A percentile compares a stretch with the other conserved stretches of the same genome.
Evolutionary conservation across 148 eudicot species (phyloP).

Genomic region (Rhododendron henanense): DNA sequence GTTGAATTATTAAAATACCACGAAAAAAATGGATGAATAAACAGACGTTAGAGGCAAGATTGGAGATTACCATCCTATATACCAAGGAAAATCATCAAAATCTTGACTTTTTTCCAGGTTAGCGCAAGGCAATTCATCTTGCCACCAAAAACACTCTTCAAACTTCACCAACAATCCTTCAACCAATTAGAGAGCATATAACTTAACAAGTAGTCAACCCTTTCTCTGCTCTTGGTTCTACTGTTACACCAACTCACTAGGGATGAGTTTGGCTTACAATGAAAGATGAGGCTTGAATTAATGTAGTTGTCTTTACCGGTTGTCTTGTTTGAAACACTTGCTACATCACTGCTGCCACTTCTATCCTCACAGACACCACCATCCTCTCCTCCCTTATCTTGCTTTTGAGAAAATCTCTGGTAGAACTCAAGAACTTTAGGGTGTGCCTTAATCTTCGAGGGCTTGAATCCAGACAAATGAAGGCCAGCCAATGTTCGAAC

Average conservation of each 20-base stretch:
- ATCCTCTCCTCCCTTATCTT: constrained; percentile 8
- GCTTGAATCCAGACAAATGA: constrained; percentile 46
- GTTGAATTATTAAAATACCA: not conserved
- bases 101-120: not conserved
- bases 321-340: not conserved
- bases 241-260: not conserved
- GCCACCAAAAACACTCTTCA: not conserved
- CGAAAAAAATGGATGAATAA: not conserved
- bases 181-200: not conserved
- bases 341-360: not conserved
- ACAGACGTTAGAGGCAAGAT: not conserved
- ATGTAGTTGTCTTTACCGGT: not conserved
- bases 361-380: not conserved
- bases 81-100: not conserved
- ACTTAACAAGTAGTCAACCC: not conserved
- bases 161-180: not conserved
- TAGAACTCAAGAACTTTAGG: constrained; percentile 73
- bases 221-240: not conserved
- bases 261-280: constrained; percentile 2
- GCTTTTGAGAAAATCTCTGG: constrained; percentile 12
- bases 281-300: not conserved
- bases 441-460: constrained; percentile 55
- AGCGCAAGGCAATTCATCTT: not conserved
- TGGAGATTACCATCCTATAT: not conserved
- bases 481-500: constrained; percentile 58